Conservation (phyloP, 2,329 filamentous ascomycete species). For the Mycosphaerella sp. region DNA sequence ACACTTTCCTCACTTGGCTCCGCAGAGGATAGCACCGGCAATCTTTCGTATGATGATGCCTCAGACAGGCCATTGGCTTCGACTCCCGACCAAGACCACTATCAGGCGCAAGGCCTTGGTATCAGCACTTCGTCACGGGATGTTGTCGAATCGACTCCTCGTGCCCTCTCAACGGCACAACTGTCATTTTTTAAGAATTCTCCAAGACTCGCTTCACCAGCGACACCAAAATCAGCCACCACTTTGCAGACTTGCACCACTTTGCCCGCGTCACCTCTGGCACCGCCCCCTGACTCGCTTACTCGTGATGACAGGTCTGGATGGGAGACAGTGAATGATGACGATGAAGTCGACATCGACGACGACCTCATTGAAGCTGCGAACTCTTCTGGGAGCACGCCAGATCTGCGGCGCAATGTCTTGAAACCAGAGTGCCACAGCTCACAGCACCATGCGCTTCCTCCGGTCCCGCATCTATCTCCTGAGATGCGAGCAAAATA, state of each 20-base stretch:
- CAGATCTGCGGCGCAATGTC: slow-evolving; percentile 1
- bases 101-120: slow-evolving; percentile 5
- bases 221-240: background rate
- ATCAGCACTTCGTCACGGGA: background rate
- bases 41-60: background rate
- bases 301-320: background rate
- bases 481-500: slow-evolving; percentile 1
- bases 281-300: background rate
- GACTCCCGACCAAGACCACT: slow-evolving; percentile 6
- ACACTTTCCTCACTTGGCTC: background rate
- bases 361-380: slow-evolving; percentile 11
- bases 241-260: background rate
- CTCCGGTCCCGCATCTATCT: background rate
- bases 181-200: background rate
- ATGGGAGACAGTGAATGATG: slow-evolving; percentile 3
- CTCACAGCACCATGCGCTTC: background rate
- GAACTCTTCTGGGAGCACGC: slow-evolving; percentile 1
- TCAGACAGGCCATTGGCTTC: slow-evolving; percentile 3
- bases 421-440: background rate
- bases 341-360: slow-evolving; percentile 4
- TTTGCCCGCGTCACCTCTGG: background rate
- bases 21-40: background rate
- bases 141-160: background rate
- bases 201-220: background rate
- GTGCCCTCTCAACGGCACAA: background rate